These are phyloP conservation scores for Basidiobolus meristosporus DNA, from an alignment of 371 early-diverging fungal genomes.

Conservation along the genomic window DNA sequence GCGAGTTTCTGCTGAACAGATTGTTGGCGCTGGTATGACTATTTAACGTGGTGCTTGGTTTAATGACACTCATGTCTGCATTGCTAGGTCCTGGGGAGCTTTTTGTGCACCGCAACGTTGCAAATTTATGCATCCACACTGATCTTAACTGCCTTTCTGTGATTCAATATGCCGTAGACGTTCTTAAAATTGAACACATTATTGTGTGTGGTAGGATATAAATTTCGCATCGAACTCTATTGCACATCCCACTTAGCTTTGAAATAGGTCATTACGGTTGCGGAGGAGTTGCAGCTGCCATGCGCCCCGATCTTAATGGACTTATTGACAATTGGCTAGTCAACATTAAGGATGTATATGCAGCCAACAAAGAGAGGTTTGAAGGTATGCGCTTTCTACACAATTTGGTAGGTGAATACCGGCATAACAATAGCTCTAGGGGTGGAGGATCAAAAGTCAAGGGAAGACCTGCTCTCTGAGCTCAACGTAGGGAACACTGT, in stretches of 20 bases:
- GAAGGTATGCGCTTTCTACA: no score
- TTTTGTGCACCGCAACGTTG: slow-evolving; percentile 91
- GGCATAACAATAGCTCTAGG: no score
- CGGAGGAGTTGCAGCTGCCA: slow-evolving; percentile 68
- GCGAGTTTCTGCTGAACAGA: slow-evolving; percentile 50
- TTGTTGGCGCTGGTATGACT: no score
- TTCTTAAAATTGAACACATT: slow-evolving; percentile 77
- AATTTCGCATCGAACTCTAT: no score
- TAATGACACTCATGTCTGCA: no score
- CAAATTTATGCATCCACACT: slow-evolving; percentile 61
- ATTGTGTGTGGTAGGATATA: slow-evolving; percentile 89
- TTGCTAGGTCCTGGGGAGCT: slow-evolving; percentile 60
- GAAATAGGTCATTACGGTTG: slow-evolving; percentile 80
- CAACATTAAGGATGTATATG: slow-evolving; percentile 56
- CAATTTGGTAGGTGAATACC: no score
- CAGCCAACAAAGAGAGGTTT: slow-evolving; percentile 27
- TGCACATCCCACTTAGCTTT: no score
- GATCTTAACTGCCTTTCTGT: slow-evolving; percentile 74
- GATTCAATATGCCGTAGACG: slow-evolving; percentile 81
- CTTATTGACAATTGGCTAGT: slow-evolving; percentile 74
- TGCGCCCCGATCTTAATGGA: slow-evolving; percentile 35
- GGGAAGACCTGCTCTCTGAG: no score
- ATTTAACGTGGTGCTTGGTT: no score
- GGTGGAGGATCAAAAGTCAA: no score
- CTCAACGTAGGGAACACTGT: no score